Evolutionary conservation across 306 rosid species (phyloP), one percentile per base, ranked within the genome.

Genomic region (Pueraria montana): DNA sequence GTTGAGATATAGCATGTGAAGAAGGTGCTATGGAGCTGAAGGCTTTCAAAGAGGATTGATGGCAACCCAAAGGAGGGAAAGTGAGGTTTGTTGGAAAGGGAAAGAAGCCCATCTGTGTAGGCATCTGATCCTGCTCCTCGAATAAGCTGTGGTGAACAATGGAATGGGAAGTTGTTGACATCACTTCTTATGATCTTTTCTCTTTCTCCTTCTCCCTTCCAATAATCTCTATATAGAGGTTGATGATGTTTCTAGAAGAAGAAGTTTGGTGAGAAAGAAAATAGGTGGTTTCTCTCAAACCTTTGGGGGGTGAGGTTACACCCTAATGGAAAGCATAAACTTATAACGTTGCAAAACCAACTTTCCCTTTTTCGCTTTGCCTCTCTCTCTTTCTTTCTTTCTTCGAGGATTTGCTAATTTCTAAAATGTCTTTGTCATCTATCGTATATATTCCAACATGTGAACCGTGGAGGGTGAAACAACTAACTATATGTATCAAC

Each of bases 101-200:
- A 82, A 92, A 77, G 81, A 89, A 96, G 2, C 90, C 97, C 97
- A 90, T 82, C 79, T 89, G 88, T 9, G 85, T 40, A 52, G 87
- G 56, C 65, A 85, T 72, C 76, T 83, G 59, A 80, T 87, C 94
- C 32, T 91, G 88, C 67, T 88, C 93, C 62, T 92, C 97, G 13
- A 86, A 90, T 77, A 94, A 84, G 21, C 76, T 83, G 12, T 89
- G 91, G 78, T 89, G 90, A 69, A 87, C 62, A 72, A 89, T 77
- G 73, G 90, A 38, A 77, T 88, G 89, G 14, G 94, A 88, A 48
- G 79, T 59, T 38, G 89, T 66, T 58, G 92, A 85, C 92, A 91
- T 94, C 72, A 58, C 74, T 30, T 20, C 82, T 63, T 59, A 11
- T 17, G n/a, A 43, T 53, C 32, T 36, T 48, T 66, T 24, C 24